phyloP scores from a whole-genome alignment of 495 filamentous ascomycete species.

The Neurospora sp. region DNA sequence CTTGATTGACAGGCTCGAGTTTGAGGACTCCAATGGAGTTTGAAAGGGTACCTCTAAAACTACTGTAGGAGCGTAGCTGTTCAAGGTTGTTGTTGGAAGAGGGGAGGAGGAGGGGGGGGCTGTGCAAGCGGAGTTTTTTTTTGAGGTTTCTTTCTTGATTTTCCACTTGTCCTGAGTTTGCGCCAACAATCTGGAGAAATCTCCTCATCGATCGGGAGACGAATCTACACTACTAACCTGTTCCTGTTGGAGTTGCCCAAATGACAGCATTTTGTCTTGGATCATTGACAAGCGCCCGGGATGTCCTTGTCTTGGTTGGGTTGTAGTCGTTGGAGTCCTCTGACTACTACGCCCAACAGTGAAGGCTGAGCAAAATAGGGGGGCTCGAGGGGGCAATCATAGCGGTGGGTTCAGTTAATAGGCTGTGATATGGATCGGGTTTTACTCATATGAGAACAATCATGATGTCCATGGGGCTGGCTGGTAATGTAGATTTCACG shows the following conservation, averaged over 20 bases:
- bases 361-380: background rate
- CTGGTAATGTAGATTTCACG: background rate
- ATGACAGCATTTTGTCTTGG: background rate
- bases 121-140: background rate
- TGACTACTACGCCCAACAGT: background rate
- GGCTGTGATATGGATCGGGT: background rate
- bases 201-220: background rate
- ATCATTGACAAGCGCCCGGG: background rate
- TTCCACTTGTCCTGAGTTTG: background rate
- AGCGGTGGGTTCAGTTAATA: background rate
- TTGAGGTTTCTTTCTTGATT: background rate
- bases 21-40: background rate
- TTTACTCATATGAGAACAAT: background rate
- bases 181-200: background rate
- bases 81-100: background rate
- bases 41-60: too few species aligned
- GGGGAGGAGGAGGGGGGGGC: background rate
- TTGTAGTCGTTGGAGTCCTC: background rate
- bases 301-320: background rate
- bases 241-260: background rate
- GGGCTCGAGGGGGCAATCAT: background rate
- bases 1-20: background rate
- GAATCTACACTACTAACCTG: background rate
- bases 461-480: background rate
- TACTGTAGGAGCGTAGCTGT: background rate